phyloP scores from a whole-genome alignment of 345 rosid species.

The Passiflora organensis region DNA sequence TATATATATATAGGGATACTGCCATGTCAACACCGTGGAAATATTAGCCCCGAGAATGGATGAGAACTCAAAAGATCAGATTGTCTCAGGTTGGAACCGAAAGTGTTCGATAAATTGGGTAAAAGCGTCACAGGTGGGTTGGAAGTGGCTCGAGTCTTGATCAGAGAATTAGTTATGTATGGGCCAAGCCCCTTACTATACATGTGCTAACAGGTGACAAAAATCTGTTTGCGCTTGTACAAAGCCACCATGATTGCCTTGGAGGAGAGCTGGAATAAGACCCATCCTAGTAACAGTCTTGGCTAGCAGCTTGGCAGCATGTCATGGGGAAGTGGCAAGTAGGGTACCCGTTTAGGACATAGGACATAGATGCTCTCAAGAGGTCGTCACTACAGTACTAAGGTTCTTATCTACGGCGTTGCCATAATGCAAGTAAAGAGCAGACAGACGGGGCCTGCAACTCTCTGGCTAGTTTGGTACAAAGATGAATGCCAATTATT shows the following conservation, averaged over 20 bases:
- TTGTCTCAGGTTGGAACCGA: too few relatives aligned
- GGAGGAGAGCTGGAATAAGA: slow-evolving; percentile 11
- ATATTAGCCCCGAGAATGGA: too few relatives aligned
- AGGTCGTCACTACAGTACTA: background rate
- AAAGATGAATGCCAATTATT: background rate
- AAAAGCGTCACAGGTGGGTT: slow-evolving; percentile 8
- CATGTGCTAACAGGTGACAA: background rate
- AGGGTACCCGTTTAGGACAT: background rate
- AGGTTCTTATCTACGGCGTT: background rate
- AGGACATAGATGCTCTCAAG: background rate
- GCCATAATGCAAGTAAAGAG: background rate
- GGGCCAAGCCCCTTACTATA: background rate
- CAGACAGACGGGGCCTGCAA: slow-evolving; percentile 7
- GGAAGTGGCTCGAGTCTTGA: slow-evolving; percentile 6
- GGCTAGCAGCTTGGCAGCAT: slow-evolving; percentile 17
- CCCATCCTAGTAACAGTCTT: slow-evolving; percentile 1
- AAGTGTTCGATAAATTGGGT: too few relatives aligned
- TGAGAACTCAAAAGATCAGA: too few relatives aligned
- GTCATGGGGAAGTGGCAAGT: slow-evolving; percentile 7
- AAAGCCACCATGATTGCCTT: slow-evolving; percentile 10
- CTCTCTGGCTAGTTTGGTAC: slow-evolving; percentile 11
- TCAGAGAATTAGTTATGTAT: background rate
- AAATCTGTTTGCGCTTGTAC: slow-evolving; percentile 7
- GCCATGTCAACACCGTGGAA: too few relatives aligned
- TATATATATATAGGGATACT: too few relatives aligned